Base-by-base conservation (phyloP, 371 early-diverging fungal genomes). In the Actinomucor elegans region DNA sequence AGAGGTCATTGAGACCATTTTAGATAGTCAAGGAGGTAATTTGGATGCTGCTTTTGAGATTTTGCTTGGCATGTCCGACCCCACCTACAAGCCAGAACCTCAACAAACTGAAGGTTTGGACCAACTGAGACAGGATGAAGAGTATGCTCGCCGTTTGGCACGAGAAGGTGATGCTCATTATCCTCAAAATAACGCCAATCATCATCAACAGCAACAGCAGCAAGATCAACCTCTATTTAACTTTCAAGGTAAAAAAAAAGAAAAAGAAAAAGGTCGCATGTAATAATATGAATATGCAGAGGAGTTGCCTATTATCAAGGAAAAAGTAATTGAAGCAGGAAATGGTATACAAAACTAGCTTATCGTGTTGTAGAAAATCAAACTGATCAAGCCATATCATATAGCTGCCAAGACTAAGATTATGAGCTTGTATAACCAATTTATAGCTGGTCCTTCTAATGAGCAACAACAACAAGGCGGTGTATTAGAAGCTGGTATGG, bases 371-470 rank as follows among this genome's bases (percentile, higher is more conserved):
- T 15, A 5, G 15, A 24, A 40, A 23, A 37, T 34, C 1, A 9
- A 6, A 23, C n/a, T n/a, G n/a, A n/a, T n/a, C n/a, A n/a, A n/a
- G n/a, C n/a, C n/a, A n/a, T n/a, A n/a, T n/a, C n/a, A n/a, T n/a
- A n/a, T 48, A 71, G 71, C 67, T 64, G 71, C 71, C 59, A 71
- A 71, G 48, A 71, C 67, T 33, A 71, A 71, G 32, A 47, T 67
- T n/a, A 34, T 67, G 54, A 60, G 57, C n/a, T 57, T 67, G 5
- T 71, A 71, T 38, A 65, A 59, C 29, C 66, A 65, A 36, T 52
- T 69, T 40, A 63, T 62, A 57, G 56, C 63, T 18, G 40, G 41
- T 10, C 15, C 41, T 4, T 15, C 46, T n/a, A 24, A 37, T 24
- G 29, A 27, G 21, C 52, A 52, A 26, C 53, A 51, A 18, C 42